Evolutionary conservation across 192 early-diverging fungal genomes (phyloP).

Genomic region (Coemansia sp.): DNA sequence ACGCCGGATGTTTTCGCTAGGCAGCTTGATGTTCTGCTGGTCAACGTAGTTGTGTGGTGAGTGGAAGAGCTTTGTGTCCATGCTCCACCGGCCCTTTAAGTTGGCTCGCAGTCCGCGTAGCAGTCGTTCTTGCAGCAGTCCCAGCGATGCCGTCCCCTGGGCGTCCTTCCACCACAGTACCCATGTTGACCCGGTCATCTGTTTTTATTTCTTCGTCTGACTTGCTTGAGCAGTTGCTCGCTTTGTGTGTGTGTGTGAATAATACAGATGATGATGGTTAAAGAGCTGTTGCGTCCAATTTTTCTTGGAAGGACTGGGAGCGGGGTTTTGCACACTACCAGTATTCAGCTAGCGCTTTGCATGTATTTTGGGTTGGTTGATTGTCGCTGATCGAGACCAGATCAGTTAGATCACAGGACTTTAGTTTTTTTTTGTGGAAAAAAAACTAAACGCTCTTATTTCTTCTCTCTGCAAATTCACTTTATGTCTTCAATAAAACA

Average conservation of each 20-base stretch:
- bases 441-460: background rate
- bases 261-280: no score
- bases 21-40: conserved; percentile 34
- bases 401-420: background rate
- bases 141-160: conserved; percentile 50
- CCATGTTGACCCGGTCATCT: conserved; percentile 45
- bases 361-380: no score
- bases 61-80: conserved; percentile 50
- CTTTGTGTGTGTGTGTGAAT: no score
- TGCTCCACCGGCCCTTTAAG: conserved; percentile 51
- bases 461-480: background rate
- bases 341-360: background rate
- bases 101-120: conserved; percentile 46
- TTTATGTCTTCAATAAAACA: background rate
- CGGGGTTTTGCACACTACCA: no score
- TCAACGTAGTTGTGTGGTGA: conserved; percentile 44
- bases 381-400: no score
- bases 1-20: background rate
- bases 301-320: no score
- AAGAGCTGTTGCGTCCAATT: no score
- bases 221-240: no score
- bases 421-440: background rate
- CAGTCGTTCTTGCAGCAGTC: conserved; percentile 45
- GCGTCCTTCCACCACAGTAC: conserved; percentile 55
- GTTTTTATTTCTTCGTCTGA: background rate